These are phyloP conservation scores for Fusarium sp. DNA, from an alignment of 2,329 filamentous ascomycete species.

Conservation along the genomic window DNA sequence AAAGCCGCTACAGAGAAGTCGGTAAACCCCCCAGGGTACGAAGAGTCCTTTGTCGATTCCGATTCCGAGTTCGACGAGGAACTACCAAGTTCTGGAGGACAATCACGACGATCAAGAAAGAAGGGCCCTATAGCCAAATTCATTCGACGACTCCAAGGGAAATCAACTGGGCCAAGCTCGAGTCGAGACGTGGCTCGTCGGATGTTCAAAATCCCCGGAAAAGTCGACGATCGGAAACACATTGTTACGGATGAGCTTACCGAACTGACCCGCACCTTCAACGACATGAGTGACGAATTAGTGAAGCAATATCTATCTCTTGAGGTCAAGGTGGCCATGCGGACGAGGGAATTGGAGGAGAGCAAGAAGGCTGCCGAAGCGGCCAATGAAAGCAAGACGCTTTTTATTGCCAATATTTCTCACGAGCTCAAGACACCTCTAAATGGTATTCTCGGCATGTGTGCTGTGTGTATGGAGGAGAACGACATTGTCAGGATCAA, in stretches of 20 bases:
- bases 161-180: conserved; percentile 47
- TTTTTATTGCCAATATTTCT: conserved; percentile 96
- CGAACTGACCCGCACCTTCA: conserved; percentile 86
- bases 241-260: conserved; percentile 86
- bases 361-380: conserved; percentile 93
- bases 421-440: conserved; percentile 91
- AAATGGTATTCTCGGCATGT: conserved; percentile 96
- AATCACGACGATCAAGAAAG: conserved; percentile 60
- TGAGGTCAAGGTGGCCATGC: conserved; percentile 85
- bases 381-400: conserved; percentile 96
- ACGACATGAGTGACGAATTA: conserved; percentile 93
- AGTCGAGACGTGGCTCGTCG: conserved; percentile 60
- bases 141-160: conserved; percentile 54
- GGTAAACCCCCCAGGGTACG: conserved; percentile 73
- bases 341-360: conserved; percentile 86
- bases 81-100: conserved; percentile 56
- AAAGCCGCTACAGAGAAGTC: conserved; percentile 81
- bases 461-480: conserved; percentile 92
- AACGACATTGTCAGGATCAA: conserved; percentile 83
- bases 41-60: conserved; percentile 59
- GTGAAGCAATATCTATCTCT: conserved; percentile 86
- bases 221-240: conserved; percentile 81
- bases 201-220: conserved; percentile 85
- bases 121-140: conserved; percentile 58
- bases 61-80: conserved; percentile 59